phyloP scores from a whole-genome alignment of 306 rosid genomes.

The Corylus avellana region DNA sequence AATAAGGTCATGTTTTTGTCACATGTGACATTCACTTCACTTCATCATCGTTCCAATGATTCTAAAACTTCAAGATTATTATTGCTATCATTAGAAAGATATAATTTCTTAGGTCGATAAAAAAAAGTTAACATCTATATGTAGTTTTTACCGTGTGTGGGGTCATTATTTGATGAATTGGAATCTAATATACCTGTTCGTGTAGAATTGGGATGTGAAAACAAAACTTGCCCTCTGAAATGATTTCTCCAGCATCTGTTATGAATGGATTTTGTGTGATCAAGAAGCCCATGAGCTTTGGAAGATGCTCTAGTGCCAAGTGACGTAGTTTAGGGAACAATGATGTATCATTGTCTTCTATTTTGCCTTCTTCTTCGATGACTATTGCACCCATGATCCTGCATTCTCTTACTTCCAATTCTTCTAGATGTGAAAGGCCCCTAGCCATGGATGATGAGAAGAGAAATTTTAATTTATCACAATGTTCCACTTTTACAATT shows the following conservation, averaged over 20 bases:
- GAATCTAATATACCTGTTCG: background rate
- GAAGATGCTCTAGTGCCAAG: background rate
- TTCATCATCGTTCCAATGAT: too few relatives aligned
- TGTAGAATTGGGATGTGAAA: conserved; percentile 3
- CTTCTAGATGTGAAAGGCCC: conserved; percentile 2
- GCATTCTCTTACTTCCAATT: conserved; percentile 13
- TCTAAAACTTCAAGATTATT: too few relatives aligned
- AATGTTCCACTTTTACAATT: background rate
- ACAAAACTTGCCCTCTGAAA: background rate
- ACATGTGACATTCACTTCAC: too few relatives aligned
- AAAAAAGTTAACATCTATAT: too few relatives aligned
- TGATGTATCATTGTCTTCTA: background rate
- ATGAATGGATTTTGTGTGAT: background rate
- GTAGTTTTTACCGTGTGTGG: too few relatives aligned
- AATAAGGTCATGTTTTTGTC: too few relatives aligned
- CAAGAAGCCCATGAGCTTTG: background rate
- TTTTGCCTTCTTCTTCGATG: background rate
- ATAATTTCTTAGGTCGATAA: too few relatives aligned
- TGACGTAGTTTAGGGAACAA: background rate
- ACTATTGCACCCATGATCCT: conserved; percentile 9
- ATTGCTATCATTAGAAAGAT: too few relatives aligned
- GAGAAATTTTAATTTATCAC: background rate
- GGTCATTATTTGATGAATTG: too few relatives aligned
- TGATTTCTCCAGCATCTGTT: background rate
- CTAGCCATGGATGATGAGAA: conserved; percentile 1